Conservation (phyloP, 75 land plant genomes). For the Cryptomeria japonica region DNA sequence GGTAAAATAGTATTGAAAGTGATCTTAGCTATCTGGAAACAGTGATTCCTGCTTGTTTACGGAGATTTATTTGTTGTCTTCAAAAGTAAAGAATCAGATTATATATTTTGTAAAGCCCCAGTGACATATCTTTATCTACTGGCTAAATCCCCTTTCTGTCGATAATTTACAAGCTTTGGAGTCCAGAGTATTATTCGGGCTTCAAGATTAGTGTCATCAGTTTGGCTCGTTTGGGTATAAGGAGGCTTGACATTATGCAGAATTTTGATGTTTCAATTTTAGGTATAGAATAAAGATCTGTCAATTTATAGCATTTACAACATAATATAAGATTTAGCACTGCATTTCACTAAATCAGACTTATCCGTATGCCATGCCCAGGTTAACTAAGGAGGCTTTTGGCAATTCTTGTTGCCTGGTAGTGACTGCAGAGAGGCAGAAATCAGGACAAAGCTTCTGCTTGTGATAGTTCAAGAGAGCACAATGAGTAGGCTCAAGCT, state of each 20-base stretch:
- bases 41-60: neutral
- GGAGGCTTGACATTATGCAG: neutral
- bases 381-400: neutral
- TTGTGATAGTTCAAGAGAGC: neutral
- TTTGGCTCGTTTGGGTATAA: neutral
- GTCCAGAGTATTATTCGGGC: neutral
- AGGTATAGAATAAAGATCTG: neutral
- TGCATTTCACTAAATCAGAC: neutral
- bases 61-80: neutral
- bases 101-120: neutral
- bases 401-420: neutral
- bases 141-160: neutral
- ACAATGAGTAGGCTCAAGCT: constrained; percentile 61
- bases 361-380: neutral
- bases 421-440: neutral
- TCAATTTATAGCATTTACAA: neutral
- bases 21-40: neutral
- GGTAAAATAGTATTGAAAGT: neutral
- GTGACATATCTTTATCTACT: neutral
- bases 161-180: neutral
- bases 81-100: neutral
- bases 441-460: neutral
- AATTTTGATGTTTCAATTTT: neutral
- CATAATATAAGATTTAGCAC: neutral
- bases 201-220: neutral